A percentile compares a stretch with the other conserved stretches of the same genome.
phyloP scores from a whole-genome alignment of 805 yeast genomes.

The Barnettozyma wickerhamii region DNA sequence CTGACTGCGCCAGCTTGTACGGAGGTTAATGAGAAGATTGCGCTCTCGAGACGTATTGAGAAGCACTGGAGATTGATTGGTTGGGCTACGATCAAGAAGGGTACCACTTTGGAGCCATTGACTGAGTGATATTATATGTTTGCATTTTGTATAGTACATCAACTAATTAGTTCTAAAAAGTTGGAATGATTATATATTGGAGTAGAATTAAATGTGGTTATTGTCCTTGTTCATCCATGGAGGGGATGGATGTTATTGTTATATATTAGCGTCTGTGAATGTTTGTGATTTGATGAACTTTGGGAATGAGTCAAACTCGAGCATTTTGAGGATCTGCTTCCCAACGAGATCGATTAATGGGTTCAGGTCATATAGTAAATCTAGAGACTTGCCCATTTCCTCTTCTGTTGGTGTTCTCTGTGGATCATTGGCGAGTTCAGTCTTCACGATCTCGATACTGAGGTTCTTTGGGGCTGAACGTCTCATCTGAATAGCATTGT shows the following conservation, averaged over 20 bases:
- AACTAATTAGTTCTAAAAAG: too few relatives aligned
- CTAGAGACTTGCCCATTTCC: conserved; percentile 31
- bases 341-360: conserved; percentile 47
- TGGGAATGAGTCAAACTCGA: conserved; percentile 72
- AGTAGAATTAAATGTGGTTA: too few relatives aligned
- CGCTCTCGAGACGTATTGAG: conserved; percentile 97
- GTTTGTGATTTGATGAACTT: conserved; percentile 51
- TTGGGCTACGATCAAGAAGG: conserved; percentile 98
- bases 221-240: too few relatives aligned
- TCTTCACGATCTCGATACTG: conserved; percentile 15
- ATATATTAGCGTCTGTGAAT: conserved; percentile 28
- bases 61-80: conserved; percentile 99
- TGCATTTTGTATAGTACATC: too few relatives aligned
- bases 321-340: conserved; percentile 47
- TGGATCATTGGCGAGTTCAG: background rate
- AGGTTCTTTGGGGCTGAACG: conserved; percentile 17
- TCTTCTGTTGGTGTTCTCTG: conserved; percentile 30
- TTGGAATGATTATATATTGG: background rate
- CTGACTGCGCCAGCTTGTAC: conserved; percentile 99
- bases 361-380: conserved; percentile 32
- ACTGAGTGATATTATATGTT: too few relatives aligned
- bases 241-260: background rate
- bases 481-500: conserved; percentile 6
- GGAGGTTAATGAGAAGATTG: conserved; percentile 96
- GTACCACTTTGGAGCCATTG: conserved; percentile 81